Conservation (phyloP, 345 rosid species). For the Camelina sativa region DNA sequence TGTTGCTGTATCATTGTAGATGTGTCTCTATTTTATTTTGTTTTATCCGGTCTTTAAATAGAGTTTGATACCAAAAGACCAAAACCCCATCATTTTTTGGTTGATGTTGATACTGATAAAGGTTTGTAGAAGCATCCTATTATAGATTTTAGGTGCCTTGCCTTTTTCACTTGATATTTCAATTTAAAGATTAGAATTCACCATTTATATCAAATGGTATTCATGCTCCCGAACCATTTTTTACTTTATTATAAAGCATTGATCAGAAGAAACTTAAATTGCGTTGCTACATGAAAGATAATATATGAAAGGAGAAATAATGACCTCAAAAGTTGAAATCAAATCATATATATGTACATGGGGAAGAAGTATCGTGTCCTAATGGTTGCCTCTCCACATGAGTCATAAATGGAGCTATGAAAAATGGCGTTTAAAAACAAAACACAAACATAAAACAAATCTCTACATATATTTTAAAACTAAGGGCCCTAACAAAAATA, state of each 20-base stretch:
- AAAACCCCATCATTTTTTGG: no score
- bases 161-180: no score
- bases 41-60: no score
- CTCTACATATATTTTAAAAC: constrained; percentile 39
- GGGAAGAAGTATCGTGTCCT: constrained; percentile 15
- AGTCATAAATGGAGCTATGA: constrained; percentile 35
- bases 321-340: constrained; percentile 8
- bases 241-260: not conserved
- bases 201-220: not conserved
- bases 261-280: no score
- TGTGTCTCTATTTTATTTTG: no score
- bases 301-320: not conserved
- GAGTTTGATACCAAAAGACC: no score
- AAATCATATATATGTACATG: constrained; percentile 34
- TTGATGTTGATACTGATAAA: constrained; percentile 20
- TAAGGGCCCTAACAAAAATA: constrained; percentile 37
- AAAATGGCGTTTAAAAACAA: constrained; percentile 37
- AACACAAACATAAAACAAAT: constrained; percentile 36
- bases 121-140: constrained; percentile 10
- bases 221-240: not conserved
- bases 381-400: constrained; percentile 34
- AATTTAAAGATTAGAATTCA: no score
- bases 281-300: not conserved
- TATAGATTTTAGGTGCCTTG: not conserved
- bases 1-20: not conserved